Conservation (phyloP, 805 yeast genomes). For the Maudiozyma turicensis region DNA sequence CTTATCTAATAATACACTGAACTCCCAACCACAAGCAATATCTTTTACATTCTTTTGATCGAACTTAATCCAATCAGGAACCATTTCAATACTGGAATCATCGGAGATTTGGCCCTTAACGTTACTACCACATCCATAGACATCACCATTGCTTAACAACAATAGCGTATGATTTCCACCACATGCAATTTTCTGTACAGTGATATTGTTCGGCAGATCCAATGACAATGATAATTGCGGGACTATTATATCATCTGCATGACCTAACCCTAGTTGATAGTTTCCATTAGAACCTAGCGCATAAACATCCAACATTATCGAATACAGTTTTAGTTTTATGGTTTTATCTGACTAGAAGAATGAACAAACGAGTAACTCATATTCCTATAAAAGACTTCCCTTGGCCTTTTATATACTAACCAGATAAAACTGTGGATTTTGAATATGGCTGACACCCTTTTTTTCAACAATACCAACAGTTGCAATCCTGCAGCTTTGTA, state of each 20-base stretch:
- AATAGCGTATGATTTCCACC: conserved; percentile 86
- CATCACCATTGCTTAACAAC: conserved; percentile 41
- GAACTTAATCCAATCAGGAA: conserved; percentile 26
- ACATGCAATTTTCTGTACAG: conserved; percentile 43
- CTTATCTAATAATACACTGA: conserved; percentile 40
- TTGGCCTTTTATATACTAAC: too few species aligned
- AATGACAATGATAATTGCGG: conserved; percentile 19
- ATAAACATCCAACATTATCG: conserved; percentile 17
- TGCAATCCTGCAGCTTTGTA: not conserved
- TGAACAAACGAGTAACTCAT: too few species aligned
- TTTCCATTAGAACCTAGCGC: conserved; percentile 82
- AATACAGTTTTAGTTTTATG: not conserved
- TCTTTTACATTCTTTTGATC: conserved; percentile 15
- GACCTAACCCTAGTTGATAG: conserved; percentile 61
- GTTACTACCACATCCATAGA: conserved; percentile 55
- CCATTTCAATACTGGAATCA: not conserved
- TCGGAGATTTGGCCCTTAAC: conserved; percentile 37
- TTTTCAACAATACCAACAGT: not conserved
- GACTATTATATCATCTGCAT: conserved; percentile 37
- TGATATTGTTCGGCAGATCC: conserved; percentile 1
- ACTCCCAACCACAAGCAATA: conserved; percentile 77
- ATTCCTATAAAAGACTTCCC: too few species aligned
- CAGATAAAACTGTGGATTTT: too few species aligned
- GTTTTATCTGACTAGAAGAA: too few species aligned
- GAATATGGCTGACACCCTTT: not conserved